These are phyloP conservation scores for Adansonia digitata DNA, from an alignment of 345 rosid genomes.

Conservation along the genomic window DNA sequence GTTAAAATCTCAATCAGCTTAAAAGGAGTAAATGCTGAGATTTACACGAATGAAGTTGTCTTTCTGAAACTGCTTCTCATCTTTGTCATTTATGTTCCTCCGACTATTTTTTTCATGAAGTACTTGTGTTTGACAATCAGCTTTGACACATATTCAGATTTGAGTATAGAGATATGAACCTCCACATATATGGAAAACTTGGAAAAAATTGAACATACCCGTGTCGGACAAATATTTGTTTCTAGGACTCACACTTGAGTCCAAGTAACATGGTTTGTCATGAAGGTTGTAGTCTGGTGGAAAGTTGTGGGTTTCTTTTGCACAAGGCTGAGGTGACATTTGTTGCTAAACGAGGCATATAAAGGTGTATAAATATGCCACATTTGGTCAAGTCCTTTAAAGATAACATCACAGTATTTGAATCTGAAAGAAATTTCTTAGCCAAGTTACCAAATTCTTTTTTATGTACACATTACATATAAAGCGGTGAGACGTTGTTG, in stretches of 20 bases:
- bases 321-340: background rate
- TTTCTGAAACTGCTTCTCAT: background rate
- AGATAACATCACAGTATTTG: background rate
- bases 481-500: background rate
- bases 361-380: background rate
- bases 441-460: background rate
- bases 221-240: too few species aligned
- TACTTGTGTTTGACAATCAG: too few species aligned
- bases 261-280: too few species aligned
- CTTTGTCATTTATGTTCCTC: too few species aligned
- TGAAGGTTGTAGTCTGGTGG: background rate
- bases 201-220: too few species aligned
- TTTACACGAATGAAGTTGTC: background rate
- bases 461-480: too few species aligned
- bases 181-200: too few species aligned
- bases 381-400: background rate
- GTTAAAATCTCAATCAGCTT: background rate
- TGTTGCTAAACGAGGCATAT: background rate
- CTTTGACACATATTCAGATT: too few species aligned
- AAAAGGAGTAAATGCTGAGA: background rate
- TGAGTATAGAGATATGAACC: too few species aligned
- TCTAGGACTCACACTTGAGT: too few species aligned
- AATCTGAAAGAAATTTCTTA: background rate
- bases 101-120: too few species aligned
- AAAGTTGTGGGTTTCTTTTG: constrained; percentile 7